Evolutionary conservation across 2,329 filamentous ascomycete genomes (phyloP).

Genomic region (Botryotinia narcissicola): DNA sequence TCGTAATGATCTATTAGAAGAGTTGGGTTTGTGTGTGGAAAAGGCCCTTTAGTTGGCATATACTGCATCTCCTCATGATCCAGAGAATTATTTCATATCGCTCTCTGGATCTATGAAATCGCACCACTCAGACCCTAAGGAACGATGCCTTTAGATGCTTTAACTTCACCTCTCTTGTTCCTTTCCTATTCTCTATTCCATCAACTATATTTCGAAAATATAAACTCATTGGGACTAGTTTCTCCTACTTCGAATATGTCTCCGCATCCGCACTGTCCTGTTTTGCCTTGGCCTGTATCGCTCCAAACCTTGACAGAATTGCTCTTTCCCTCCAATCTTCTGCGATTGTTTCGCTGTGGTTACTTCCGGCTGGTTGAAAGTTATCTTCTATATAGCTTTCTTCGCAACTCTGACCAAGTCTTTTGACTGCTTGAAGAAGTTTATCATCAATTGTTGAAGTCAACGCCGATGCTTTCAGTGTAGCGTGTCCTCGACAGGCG

Average conservation of each 20-base stretch:
- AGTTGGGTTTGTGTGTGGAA: too few relatives aligned
- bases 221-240: neutral
- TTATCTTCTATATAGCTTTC: neutral
- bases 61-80: too few relatives aligned
- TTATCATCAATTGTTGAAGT: neutral
- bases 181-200: neutral
- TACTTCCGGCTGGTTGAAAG: neutral
- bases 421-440: neutral
- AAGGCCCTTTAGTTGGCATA: too few relatives aligned
- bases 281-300: neutral
- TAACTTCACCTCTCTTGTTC: too few relatives aligned
- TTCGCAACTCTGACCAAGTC: neutral
- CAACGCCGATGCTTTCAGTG: neutral
- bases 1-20: too few relatives aligned
- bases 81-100: too few relatives aligned
- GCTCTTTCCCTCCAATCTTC: neutral
- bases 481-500: neutral
- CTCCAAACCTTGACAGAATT: neutral
- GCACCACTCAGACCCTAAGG: too few relatives aligned
- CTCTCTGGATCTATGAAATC: too few relatives aligned
- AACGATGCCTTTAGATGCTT: too few relatives aligned
- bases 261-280: neutral
- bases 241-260: neutral
- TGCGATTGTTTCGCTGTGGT: neutral
- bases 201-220: neutral